phyloP scores from a whole-genome alignment of 192 early-diverging fungal species.

The Dispira parvispora region DNA sequence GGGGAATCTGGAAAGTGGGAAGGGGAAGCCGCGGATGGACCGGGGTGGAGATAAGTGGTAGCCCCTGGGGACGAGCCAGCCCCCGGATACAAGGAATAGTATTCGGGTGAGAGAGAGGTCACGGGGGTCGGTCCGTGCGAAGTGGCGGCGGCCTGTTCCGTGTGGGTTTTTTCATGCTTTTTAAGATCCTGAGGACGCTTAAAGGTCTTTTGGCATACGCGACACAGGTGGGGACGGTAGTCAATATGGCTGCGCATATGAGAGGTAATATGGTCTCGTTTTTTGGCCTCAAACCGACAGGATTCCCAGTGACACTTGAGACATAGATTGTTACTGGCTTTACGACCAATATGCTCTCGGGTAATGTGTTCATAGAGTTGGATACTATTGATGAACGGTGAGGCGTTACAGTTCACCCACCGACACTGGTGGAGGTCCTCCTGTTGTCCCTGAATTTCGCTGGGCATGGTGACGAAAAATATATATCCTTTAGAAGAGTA shows the following conservation, averaged over 20 bases:
- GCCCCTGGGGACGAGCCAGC: neutral
- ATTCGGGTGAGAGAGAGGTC: neutral
- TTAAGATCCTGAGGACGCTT: constrained; percentile 93
- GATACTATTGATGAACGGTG: constrained; percentile 58
- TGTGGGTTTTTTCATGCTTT: constrained; percentile 81
- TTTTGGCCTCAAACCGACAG: constrained; percentile 51
- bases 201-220: constrained; percentile 67
- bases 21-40: neutral
- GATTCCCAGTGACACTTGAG: constrained; percentile 78
- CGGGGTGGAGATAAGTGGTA: neutral
- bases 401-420: constrained; percentile 20
- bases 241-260: constrained; percentile 87
- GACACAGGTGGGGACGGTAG: constrained; percentile 76
- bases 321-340: constrained; percentile 71
- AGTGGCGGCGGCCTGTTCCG: constrained; percentile 17
- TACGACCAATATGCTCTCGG: constrained; percentile 82
- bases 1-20: constrained; percentile 2
- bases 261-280: constrained; percentile 97
- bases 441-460: neutral
- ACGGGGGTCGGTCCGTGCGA: neutral
- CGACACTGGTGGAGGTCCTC: constrained; percentile 11
- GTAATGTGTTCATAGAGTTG: constrained; percentile 70
- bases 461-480: neutral
- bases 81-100: neutral
- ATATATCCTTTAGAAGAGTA: neutral